Evolutionary conservation across 495 filamentous ascomycete species (phyloP).

Genomic region (Neurospora sp.): DNA sequence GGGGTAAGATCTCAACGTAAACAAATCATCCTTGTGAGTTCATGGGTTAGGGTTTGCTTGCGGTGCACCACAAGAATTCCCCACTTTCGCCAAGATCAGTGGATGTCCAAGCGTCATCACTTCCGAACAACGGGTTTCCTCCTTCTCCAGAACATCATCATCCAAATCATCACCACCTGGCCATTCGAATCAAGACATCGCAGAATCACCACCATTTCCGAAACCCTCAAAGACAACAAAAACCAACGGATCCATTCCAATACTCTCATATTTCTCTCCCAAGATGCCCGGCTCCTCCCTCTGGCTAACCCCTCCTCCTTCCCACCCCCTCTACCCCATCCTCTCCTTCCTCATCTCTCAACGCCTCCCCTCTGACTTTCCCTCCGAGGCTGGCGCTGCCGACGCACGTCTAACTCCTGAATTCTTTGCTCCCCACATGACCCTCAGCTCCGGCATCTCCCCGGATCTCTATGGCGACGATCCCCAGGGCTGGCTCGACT

Average conservation of each 20-base stretch:
- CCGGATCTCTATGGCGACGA: conserved; percentile 7
- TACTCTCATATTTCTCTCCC: not conserved
- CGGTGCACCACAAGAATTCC: not conserved
- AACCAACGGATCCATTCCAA: not conserved
- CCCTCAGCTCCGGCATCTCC: conserved; percentile 17
- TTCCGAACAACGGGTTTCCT: not conserved
- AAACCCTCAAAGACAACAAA: not conserved
- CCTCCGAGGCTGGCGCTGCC: conserved; percentile 6
- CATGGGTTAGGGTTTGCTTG: not conserved
- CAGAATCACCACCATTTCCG: not conserved
- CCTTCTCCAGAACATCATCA: not conserved
- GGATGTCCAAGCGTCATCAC: not conserved
- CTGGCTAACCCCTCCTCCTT: conserved; percentile 21
- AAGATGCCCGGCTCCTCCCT: conserved; percentile 22
- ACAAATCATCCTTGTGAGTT: not conserved
- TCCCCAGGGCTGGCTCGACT: conserved; percentile 20
- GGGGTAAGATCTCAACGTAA: not conserved
- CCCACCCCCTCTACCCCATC: conserved; percentile 12
- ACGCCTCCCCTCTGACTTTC: conserved; percentile 16
- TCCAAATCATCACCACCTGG: not conserved
- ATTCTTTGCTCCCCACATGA: conserved; percentile 22
- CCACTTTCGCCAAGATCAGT: not conserved
- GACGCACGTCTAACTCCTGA: conserved; percentile 5
- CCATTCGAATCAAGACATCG: not conserved
- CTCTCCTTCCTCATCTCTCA: conserved; percentile 14